Conservation (phyloP, 1,284 basidiomycete species). For the Porphyrellus sp. region DNA sequence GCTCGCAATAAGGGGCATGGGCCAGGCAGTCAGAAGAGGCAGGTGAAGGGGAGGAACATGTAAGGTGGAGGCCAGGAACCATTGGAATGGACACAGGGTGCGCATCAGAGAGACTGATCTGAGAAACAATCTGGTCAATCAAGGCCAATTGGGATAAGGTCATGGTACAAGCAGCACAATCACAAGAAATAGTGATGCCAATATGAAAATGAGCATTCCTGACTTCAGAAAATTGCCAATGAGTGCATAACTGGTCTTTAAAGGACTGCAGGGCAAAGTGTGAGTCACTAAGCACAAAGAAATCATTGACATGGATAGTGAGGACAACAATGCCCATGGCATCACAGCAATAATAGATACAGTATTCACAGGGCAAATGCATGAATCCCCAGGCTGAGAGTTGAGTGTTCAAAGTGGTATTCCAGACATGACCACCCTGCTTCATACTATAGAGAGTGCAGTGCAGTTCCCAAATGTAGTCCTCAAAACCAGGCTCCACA, state of each 20-base stretch:
- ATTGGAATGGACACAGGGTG: neutral
- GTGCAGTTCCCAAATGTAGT: neutral
- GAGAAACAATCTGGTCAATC: neutral
- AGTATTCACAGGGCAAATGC: neutral
- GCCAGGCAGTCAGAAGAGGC: neutral
- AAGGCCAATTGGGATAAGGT: neutral
- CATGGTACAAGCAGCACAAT: neutral
- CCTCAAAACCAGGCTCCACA: neutral
- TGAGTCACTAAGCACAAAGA: neutral
- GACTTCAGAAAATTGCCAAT: neutral
- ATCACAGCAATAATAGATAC: neutral
- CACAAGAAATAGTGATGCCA: neutral
- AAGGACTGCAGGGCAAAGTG: accelerated
- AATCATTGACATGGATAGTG: neutral
- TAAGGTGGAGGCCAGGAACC: neutral
- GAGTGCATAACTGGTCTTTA: neutral
- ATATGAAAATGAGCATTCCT: neutral
- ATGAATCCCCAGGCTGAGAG: neutral
- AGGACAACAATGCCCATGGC: neutral
- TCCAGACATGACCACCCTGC: neutral
- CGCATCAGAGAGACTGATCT: neutral
- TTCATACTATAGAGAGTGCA: neutral
- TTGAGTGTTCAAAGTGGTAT: neutral
- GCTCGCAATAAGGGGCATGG: neutral
- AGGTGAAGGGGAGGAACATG: neutral